Evolutionary conservation across 129 eudicot genomes (phyloP), one percentile per base, ranked within the genome.

Genomic region (Chrysanthemum lavandulifolium): DNA sequence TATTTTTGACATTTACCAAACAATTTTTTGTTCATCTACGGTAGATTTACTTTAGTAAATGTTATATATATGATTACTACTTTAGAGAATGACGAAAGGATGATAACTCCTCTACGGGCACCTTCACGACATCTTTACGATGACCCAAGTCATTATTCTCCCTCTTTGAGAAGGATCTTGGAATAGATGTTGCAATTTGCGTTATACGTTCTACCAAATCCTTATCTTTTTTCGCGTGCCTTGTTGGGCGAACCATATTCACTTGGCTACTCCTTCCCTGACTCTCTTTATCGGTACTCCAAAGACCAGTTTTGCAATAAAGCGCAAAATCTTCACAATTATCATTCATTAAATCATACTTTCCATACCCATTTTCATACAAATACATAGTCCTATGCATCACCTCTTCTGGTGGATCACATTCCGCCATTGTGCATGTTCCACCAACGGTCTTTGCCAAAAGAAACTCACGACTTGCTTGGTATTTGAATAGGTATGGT

Each of bases 271-370:
- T 61, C 48, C 67, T 29, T 45, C 67, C 48, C n/a, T 61, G 49
- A 27, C 33, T 10, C 18, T 2, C 47, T 61, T 13, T 29, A 29
- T 61, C 12, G 31, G 7, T 7, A 48, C 67, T 61, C 48, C 67
- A 29, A 12, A 61, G 45, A 61, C 49, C 49, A 25, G 67, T 61
- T 25, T 61, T 61, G 33, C 67, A 61, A 31, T 61, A 61, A 31
- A 61, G 67, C 13, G 67, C 67, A 61, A 61, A 61, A 61, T 61
- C 67, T 29, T 61, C 67, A 61, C 67, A 61, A 11, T 61, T 61
- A 61, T 61, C 27, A 15, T 29, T 31, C 67, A 25, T 13, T 5
- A 29, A 14, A 61, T 61, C 67, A 61, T 29, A 61, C 47, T 61
- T 29, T 4, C 48, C 67, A 25, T 61, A 61, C 12, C 67, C 67